Evolutionary conservation across 2,329 filamentous ascomycete species (phyloP).

Genomic region (Ascochyta fabae): DNA sequence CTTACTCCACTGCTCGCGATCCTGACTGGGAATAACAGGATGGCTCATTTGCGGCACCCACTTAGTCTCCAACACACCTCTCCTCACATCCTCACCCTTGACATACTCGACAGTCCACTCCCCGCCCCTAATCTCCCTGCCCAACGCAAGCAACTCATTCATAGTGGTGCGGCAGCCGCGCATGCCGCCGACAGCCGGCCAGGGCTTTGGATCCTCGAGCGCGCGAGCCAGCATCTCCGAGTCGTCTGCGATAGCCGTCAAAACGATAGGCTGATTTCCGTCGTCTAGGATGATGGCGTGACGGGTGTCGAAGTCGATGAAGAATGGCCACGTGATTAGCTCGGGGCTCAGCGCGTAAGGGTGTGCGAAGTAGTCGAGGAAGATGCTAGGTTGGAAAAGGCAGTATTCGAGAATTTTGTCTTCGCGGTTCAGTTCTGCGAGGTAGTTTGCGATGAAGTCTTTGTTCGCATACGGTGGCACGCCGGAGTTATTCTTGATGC

Average conservation of each 20-base stretch:
- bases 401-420: slow-evolving; percentile 63
- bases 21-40: slow-evolving; percentile 46
- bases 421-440: slow-evolving; percentile 56
- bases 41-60: slow-evolving; percentile 51
- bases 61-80: slow-evolving; percentile 48
- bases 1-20: slow-evolving; percentile 45
- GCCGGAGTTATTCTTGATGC: slow-evolving; percentile 35
- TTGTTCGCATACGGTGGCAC: slow-evolving; percentile 62
- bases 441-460: slow-evolving; percentile 56
- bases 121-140: slow-evolving; percentile 38
- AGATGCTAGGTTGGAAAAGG: slow-evolving; percentile 63
- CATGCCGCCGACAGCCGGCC: slow-evolving; percentile 41
- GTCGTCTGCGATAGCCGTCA: slow-evolving; percentile 38
- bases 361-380: slow-evolving; percentile 62
- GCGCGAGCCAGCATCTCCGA: slow-evolving; percentile 34
- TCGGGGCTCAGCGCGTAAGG: slow-evolving; percentile 57
- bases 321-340: slow-evolving; percentile 48
- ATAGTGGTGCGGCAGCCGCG: slow-evolving; percentile 30
- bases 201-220: slow-evolving; percentile 30
- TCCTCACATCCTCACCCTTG: slow-evolving; percentile 56
- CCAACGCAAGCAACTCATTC: slow-evolving; percentile 38
- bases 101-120: slow-evolving; percentile 54
- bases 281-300: slow-evolving; percentile 40
- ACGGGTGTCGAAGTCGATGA: slow-evolving; percentile 38
- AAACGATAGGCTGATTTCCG: slow-evolving; percentile 32